Evolutionary conservation across 495 filamentous ascomycete species (phyloP).

Genomic region (Trichoderma erinaceum): DNA sequence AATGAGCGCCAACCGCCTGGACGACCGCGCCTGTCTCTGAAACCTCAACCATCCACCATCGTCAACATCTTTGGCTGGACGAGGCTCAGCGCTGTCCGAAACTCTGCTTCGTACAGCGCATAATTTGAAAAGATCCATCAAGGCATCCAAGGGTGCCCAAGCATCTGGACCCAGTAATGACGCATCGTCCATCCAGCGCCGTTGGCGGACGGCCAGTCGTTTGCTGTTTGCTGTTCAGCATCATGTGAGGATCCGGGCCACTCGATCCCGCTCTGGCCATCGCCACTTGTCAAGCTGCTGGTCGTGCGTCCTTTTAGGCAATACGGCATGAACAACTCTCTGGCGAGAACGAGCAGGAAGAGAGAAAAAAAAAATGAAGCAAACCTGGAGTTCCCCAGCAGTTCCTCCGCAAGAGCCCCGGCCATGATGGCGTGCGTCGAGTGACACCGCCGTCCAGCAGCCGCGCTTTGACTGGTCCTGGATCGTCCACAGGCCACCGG

Average conservation of each 20-base stretch:
- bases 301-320: neutral
- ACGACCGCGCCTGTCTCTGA: neutral
- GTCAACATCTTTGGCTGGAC: neutral
- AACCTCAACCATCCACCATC: neutral
- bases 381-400: neutral
- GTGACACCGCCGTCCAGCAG: neutral
- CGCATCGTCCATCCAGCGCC: neutral
- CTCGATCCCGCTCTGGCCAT: neutral
- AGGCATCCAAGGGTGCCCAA: neutral
- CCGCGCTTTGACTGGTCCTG: neutral
- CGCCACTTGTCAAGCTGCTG: neutral
- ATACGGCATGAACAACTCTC: neutral
- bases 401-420: neutral
- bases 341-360: neutral
- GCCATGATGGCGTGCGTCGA: neutral
- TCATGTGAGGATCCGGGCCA: neutral
- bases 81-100: neutral
- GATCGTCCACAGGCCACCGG: neutral
- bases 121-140: no score
- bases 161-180: neutral
- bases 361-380: no score
- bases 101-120: neutral
- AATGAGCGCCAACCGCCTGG: conserved; percentile 9
- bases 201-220: neutral
- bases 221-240: neutral